phyloP scores from a whole-genome alignment of 345 rosid genomes.

The Populus euphratica region DNA sequence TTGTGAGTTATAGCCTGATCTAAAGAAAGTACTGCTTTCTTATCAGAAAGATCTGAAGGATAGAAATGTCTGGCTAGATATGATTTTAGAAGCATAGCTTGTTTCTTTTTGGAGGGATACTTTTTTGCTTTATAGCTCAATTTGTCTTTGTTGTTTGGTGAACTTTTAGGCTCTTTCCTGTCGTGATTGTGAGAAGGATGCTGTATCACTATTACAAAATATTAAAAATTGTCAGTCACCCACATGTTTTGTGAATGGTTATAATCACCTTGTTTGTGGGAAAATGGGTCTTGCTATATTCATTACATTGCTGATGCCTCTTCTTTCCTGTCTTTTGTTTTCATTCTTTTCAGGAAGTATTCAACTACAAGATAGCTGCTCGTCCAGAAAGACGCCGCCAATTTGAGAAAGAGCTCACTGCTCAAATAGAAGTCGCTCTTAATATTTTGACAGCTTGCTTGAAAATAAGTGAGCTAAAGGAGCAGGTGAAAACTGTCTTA shows the following conservation, averaged over 20 bases:
- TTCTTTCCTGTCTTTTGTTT: slow-evolving; percentile 10
- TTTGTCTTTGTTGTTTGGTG: background rate
- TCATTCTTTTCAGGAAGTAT: slow-evolving; percentile 60
- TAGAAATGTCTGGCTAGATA: background rate
- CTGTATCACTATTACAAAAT: no score
- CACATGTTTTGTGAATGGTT: background rate
- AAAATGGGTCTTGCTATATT: background rate
- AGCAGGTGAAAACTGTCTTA: slow-evolving; percentile 57
- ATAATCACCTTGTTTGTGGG: background rate
- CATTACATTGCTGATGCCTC: background rate
- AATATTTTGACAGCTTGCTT: slow-evolving; percentile 77
- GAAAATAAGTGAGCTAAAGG: slow-evolving; percentile 71
- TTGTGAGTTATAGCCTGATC: no score
- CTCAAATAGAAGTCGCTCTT: slow-evolving; percentile 81
- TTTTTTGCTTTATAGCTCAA: background rate
- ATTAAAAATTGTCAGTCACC: background rate
- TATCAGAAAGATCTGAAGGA: background rate
- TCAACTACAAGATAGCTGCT: slow-evolving; percentile 97
- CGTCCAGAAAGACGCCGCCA: slow-evolving; percentile 96
- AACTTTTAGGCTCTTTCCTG: background rate
- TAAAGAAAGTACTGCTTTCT: no score
- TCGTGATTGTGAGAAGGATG: background rate
- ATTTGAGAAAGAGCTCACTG: slow-evolving; percentile 82
- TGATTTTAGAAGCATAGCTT: background rate
- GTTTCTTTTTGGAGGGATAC: background rate